Percentiles rank a stretch among this genome's conserved stretches.
These are phyloP conservation scores for Cyberlindnera meyerae DNA, from an alignment of 805 yeast genomes.

Conservation along the genomic window DNA sequence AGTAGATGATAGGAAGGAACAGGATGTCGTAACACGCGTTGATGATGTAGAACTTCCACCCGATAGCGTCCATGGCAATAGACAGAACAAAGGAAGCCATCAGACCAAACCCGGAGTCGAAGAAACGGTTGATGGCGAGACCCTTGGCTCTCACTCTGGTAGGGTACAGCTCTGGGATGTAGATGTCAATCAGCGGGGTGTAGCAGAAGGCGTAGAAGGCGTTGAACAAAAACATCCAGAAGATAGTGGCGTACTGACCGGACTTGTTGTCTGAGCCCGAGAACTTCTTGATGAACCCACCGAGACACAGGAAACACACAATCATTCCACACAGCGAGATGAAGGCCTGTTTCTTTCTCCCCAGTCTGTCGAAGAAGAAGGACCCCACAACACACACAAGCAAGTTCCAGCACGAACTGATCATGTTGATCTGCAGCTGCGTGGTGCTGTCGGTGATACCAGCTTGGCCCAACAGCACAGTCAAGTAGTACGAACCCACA, in stretches of 20 bases:
- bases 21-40: slow-evolving; percentile 23
- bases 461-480: slow-evolving; percentile 11
- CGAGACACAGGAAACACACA: slow-evolving; percentile 9
- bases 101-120: slow-evolving; percentile 12
- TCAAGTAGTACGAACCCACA: slow-evolving; percentile 13
- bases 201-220: slow-evolving; percentile 14
- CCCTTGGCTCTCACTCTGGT: slow-evolving; percentile 9
- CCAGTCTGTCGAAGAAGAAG: slow-evolving; percentile 9
- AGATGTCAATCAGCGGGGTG: slow-evolving; percentile 12
- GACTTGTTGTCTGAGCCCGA: slow-evolving; percentile 5
- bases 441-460: slow-evolving; percentile 38
- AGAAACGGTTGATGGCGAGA: slow-evolving; percentile 6
- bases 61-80: slow-evolving; percentile 25
- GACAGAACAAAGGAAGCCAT: slow-evolving; percentile 16
- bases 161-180: slow-evolving; percentile 11
- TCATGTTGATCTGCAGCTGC: slow-evolving; percentile 37
- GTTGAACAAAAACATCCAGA: slow-evolving; percentile 16
- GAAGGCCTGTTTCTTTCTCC: slow-evolving; percentile 10
- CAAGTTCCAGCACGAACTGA: slow-evolving; percentile 10
- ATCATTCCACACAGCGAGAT: slow-evolving; percentile 11
- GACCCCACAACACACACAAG: slow-evolving; percentile 4
- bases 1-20: slow-evolving; percentile 22
- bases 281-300: slow-evolving; percentile 12
- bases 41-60: slow-evolving; percentile 27
- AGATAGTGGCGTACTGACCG: slow-evolving; percentile 15